Conservation (phyloP, 495 filamentous ascomycete species). For the Astrothelium subdiscretum region DNA sequence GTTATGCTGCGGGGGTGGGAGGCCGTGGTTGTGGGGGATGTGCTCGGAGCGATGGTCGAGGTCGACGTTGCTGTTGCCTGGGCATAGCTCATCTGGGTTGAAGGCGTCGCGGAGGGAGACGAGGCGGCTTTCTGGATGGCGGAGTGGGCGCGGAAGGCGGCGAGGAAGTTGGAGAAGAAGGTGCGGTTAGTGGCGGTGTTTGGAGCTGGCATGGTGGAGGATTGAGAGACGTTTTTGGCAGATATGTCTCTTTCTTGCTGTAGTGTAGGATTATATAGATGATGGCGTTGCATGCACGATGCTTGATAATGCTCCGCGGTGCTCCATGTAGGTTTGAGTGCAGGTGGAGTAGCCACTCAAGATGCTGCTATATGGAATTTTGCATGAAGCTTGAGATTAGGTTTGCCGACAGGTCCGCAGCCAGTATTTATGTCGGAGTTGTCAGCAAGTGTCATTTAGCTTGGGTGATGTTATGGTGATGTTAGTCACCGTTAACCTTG, state of each 20-base stretch:
- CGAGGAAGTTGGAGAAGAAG: conserved; percentile 77
- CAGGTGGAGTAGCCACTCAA: neutral
- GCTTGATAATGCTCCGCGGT: conserved; percentile 1
- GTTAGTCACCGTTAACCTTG: too few relatives aligned
- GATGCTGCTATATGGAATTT: neutral
- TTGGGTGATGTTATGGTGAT: neutral
- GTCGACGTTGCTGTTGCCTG: conserved; percentile 34
- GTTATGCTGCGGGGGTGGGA: conserved; percentile 8
- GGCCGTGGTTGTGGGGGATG: conserved; percentile 12
- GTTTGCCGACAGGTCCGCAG: neutral
- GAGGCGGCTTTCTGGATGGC: conserved; percentile 32
- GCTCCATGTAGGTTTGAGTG: neutral
- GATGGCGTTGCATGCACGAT: neutral
- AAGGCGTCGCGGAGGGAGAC: conserved; percentile 23
- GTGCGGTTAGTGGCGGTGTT: conserved; percentile 53
- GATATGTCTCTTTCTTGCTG: neutral
- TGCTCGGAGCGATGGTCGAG: conserved; percentile 13
- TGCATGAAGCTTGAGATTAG: neutral
- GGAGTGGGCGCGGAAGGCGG: conserved; percentile 56
- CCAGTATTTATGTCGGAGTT: neutral
- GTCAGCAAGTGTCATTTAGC: neutral
- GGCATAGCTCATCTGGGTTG: conserved; percentile 24
- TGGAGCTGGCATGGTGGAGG: conserved; percentile 37
- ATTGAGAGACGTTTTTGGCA: neutral
- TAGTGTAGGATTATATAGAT: neutral